Base-by-base conservation (phyloP, 306 rosid genomes). In the Inga laurina region DNA sequence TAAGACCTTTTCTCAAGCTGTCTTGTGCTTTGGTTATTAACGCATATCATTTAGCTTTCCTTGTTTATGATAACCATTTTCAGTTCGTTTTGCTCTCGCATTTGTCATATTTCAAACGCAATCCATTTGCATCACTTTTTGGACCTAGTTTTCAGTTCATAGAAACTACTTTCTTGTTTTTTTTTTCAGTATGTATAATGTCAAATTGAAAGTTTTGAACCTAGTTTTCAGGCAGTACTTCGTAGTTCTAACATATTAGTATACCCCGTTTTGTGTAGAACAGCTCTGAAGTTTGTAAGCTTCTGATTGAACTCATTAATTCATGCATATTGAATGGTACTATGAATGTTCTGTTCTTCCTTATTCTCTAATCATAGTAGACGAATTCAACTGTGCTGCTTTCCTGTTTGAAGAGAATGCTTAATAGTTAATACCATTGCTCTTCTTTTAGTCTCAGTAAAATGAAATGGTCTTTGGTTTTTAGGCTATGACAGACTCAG, bases 401-500 rank as follows among this genome's bases (percentile, higher is more conserved):
- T 79, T 21, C 49, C 46, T 35, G 64, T 35, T 62, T 57, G 66
- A 22, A 45, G 49, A 22, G 72, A 82, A 73, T 82, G 76, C 45
- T 82, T 51, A 44, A 32, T 71, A 43, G 37, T 82, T 51, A 44
- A 43, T 71, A 43, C 72, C 44, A 77, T n/a, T 72, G 13, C 52
- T 81, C 7, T 8, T 77, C 14, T 72, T 64, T 76, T 72, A 51
- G 64, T 49, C 71, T 35, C 68, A 43, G 46, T 22, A 48, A 30
- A 46, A 18, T 78, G 64, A 37, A 73, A 64, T 72, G 34, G 75
- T 74, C 18, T 75, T 74, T 48, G 59, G 45, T 41, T 10, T 62
- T 15, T 72, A 78, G 73, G 79, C 75, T 64, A 81, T 80, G 84
- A 64, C 90, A 15, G 69, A 51, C 16, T 84, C 85, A 14, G 74